Evolutionary conservation across 352 stramenopile genomes (phyloP).

Genomic region (Pythium pyrilobum): DNA sequence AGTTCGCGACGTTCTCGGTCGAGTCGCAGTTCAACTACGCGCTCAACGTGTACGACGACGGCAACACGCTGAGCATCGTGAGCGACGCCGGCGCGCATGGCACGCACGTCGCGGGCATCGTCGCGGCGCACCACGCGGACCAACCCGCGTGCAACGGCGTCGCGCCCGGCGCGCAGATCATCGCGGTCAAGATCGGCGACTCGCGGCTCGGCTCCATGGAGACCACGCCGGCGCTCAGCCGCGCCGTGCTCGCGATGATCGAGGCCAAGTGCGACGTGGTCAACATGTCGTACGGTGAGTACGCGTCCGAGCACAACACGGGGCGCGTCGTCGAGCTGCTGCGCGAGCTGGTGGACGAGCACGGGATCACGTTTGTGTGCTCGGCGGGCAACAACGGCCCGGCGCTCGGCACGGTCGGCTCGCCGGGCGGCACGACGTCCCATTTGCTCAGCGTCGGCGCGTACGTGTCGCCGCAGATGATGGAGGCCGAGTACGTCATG

Average conservation of each 20-base stretch:
- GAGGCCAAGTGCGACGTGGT: conserved; percentile 89
- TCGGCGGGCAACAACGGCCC: conserved; percentile 96
- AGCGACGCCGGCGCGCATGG: conserved; percentile 92
- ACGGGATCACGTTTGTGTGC: conserved; percentile 92
- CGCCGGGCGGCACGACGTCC: conserved; percentile 87
- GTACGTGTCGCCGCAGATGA: conserved; percentile 94
- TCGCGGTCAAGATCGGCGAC: conserved; percentile 95
- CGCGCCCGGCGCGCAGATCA: conserved; percentile 90
- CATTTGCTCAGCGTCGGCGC: conserved; percentile 91
- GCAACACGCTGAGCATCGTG: conserved; percentile 90
- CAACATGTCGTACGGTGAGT: conserved; percentile 97
- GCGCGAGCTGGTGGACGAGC: conserved; percentile 88
- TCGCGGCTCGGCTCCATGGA: conserved; percentile 92
- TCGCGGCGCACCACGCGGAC: conserved; percentile 86
- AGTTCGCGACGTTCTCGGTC: conserved; percentile 88
- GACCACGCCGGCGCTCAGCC: conserved; percentile 84
- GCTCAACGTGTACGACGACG: conserved; percentile 94
- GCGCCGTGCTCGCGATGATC: conserved; percentile 89
- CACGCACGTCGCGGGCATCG: conserved; percentile 95
- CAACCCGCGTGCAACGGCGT: conserved; percentile 90
- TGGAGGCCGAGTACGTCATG: conserved; percentile 90
- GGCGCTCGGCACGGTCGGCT: conserved; percentile 91
- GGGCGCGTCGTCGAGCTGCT: conserved; percentile 88
- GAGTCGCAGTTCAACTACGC: conserved; percentile 92
- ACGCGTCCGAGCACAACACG: conserved; percentile 80